Evolutionary conservation across 78 protist species (phyloP), one percentile per base, ranked within the genome.

Genomic region (Dictyostelium citrinum): DNA sequence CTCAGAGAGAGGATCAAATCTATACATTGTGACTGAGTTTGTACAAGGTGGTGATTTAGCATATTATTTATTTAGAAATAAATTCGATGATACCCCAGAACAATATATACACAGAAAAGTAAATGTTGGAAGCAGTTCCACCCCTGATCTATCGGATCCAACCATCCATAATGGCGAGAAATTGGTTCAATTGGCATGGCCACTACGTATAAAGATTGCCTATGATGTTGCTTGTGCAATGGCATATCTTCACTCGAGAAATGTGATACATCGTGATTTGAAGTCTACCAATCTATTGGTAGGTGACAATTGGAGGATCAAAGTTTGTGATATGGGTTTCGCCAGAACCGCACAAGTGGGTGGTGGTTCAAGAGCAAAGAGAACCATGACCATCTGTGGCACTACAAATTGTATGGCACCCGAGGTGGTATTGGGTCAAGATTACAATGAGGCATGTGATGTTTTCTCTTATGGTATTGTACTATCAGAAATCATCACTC

Each of bases 211-310:
- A 49, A 81, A 86, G 78, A 92, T 92, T 22, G 91, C 91, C 14
- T 75, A 83, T 33, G 96, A 88, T 51, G 94, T 90, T 8, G 85
- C 92, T 1, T 83, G 90, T 33, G 97, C 93, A 2, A 95, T 95
- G 97, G 84, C 90, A 4, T 95, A 92, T 70, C 77, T 95, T 0
- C 97, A 95, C 31, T 88, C 95, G 1, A 41, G 90, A 22, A 35
- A 86, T 64, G 92, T 95, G 33, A 90, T 95, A 22, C 97, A 95
- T 41, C 41, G 97, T 24, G 96, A 84, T 68, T 70, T 90, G 16
- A 84, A 95, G 35, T 39, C 75, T 7, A 71, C 91, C 7, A 95
- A 95, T 83, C 51, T 95, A 20, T 51, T 95, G 31, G 95, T 95
- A 7, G 95, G 94, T 55, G 81, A 90, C 5, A 51, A 83, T 58